Conservation (phyloP, 2,329 filamentous ascomycete genomes). For the Sarocladium brachiariae region DNA sequence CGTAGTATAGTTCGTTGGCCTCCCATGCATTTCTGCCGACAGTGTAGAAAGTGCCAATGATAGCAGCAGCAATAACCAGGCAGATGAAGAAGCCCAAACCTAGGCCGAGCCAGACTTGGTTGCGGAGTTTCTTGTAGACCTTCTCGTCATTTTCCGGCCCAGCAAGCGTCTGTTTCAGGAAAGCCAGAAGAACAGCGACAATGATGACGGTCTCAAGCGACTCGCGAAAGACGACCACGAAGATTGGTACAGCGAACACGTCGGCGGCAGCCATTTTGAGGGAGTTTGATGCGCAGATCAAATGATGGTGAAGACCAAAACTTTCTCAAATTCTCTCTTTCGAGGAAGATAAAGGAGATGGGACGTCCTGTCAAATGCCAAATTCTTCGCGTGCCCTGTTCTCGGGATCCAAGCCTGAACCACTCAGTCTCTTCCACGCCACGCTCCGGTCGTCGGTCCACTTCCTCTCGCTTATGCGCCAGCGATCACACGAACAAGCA, state of each 20-base stretch:
- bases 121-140: constrained; percentile 56
- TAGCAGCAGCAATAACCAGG: constrained; percentile 55
- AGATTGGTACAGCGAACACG: constrained; percentile 73
- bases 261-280: constrained; percentile 51
- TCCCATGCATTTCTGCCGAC: constrained; percentile 62
- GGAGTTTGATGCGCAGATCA: background rate
- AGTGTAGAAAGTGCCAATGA: constrained; percentile 67
- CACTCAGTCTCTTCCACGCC: background rate
- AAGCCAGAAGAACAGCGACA: constrained; percentile 77
- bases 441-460: background rate
- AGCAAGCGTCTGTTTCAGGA: constrained; percentile 65
- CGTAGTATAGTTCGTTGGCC: constrained; percentile 67
- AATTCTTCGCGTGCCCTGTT: background rate
- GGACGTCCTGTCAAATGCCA: background rate
- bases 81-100: constrained; percentile 56
- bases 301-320: background rate
- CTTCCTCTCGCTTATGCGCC: background rate
- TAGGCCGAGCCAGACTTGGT: constrained; percentile 58
- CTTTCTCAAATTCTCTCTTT: background rate
- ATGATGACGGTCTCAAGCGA: constrained; percentile 77
- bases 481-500: background rate
- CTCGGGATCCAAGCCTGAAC: background rate
- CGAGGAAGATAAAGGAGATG: background rate
- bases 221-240: constrained; percentile 88
- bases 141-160: constrained; percentile 48